Evolutionary conservation across 208 protist species (phyloP), one percentile per base, ranked within the genome.

Genomic region (Trypanosoma vivax): DNA sequence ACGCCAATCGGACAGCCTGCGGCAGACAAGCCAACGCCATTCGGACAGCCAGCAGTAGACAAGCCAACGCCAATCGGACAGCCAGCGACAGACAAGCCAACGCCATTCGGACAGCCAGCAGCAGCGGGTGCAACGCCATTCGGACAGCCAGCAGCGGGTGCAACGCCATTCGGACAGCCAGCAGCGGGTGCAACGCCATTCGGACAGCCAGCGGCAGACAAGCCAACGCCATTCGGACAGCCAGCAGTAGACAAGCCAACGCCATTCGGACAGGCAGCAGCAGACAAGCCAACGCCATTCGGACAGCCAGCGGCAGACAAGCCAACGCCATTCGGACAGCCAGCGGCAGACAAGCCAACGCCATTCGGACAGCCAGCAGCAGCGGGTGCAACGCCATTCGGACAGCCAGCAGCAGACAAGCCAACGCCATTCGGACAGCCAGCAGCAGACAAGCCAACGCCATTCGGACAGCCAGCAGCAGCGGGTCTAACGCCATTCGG

Each of bases 211-310:
- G 23, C n/a, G 30, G 5, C 39, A 45, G 39, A 45, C n/a, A 45
- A 45, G 39, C 39, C 39, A 45, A 16, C 39, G 23, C 9, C 39
- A 16, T 45, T 50, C 30, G 33, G 10, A 37, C 33, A 37, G 14
- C 33, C 14, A 0, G 14, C 0, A n/a, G 33, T 14, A 37, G 33
- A 14, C 33, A 37, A 9, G 24, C 5, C 43, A 31, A 13, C 43
- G 14, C 21, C 43, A 29, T 50, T 50, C 30, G 43, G 43, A 14
- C 43, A 50, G n/a, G 43, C 7, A 50, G 23, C n/a, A 50, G 5
- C 39, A 45, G 39, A 45, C n/a, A 45, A 45, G 39, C 39, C 39
- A 45, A 16, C 39, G 23, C 9, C 39, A 16, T 45, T 50, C 30
- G 43, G 43, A n/a, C 33, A 37, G 14, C 10, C 0, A 14, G 33